phyloP scores from a whole-genome alignment of 352 stramenopile species.

The Aphanomyces stellatus region DNA sequence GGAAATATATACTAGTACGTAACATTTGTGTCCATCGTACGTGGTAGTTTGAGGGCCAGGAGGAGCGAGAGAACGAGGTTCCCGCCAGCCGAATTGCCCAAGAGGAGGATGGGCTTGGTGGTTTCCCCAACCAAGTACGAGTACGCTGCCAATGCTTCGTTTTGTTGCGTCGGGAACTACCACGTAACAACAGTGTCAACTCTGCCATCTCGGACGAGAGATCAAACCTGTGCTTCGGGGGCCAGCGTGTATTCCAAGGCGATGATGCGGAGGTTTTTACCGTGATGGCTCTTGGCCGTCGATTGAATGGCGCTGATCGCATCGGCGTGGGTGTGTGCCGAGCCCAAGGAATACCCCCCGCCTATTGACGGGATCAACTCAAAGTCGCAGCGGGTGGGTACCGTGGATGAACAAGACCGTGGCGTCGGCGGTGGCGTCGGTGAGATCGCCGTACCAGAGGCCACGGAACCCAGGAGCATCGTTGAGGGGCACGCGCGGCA shows the following conservation, averaged over 20 bases:
- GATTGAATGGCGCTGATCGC: background rate
- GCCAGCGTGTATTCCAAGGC: constrained; percentile 9
- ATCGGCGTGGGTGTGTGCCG: background rate
- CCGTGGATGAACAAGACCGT: constrained; percentile 15
- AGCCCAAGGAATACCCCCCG: background rate
- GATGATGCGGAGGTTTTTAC: background rate
- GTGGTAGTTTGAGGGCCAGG: background rate
- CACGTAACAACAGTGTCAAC: background rate
- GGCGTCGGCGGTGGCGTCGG: background rate
- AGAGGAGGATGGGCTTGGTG: background rate
- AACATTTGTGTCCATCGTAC: background rate
- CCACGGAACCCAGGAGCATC: background rate
- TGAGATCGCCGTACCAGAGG: constrained; percentile 1
- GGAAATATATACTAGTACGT: background rate
- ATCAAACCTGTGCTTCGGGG: constrained; percentile 2
- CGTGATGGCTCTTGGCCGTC: background rate
- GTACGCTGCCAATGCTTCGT: constrained; percentile 12
- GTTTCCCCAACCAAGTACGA: background rate
- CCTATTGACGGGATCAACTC: background rate
- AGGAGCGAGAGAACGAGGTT: constrained; percentile 6
- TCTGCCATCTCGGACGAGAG: background rate
- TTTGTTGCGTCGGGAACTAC: constrained; percentile 12
- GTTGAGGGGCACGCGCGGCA: background rate
- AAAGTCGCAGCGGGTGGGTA: background rate
- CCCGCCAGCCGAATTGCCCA: constrained; percentile 15